Evolutionary conservation across 192 early-diverging fungal species (phyloP).

Genomic region (Backusella australiensis): DNA sequence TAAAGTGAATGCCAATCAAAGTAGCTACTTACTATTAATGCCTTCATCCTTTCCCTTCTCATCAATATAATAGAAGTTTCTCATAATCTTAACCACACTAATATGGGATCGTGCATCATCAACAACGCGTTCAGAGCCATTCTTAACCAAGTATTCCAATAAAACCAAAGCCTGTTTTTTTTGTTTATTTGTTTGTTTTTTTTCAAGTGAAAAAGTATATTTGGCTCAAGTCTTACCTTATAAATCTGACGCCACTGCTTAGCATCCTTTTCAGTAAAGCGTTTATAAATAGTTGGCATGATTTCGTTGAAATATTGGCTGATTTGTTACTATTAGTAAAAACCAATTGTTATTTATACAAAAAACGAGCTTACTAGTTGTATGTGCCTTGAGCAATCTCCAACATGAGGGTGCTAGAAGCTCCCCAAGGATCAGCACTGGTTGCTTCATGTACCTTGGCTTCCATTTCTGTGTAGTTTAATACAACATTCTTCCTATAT

Average conservation of each 20-base stretch:
- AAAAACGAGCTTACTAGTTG: slow-evolving; percentile 59
- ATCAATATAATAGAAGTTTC: slow-evolving; percentile 88
- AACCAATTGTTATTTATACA: background rate
- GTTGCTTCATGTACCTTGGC: slow-evolving; percentile 91
- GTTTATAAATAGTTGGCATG: slow-evolving; percentile 89
- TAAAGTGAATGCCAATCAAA: background rate
- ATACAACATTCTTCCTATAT: slow-evolving; percentile 75
- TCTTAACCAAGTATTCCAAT: slow-evolving; percentile 94
- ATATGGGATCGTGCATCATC: slow-evolving; percentile 85
- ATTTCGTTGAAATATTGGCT: slow-evolving; percentile 94
- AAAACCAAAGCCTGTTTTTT: slow-evolving; percentile 74
- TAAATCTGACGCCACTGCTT: slow-evolving; percentile 94
- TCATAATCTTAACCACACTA: slow-evolving; percentile 82
- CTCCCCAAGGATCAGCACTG: slow-evolving; percentile 92
- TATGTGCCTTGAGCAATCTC: slow-evolving; percentile 91
- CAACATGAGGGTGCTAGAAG: slow-evolving; percentile 89
- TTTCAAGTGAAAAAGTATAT: background rate
- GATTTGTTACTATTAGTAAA: background rate
- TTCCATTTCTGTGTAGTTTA: slow-evolving; percentile 94
- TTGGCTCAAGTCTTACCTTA: slow-evolving; percentile 57
- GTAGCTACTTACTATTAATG: slow-evolving; percentile 75
- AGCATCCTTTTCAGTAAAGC: slow-evolving; percentile 81
- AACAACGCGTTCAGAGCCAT: slow-evolving; percentile 91
- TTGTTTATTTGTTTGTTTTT: slow-evolving; percentile 1
- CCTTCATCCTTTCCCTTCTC: slow-evolving; percentile 97